These are phyloP conservation scores for Fusarium tupiense DNA, from an alignment of 2,329 filamentous ascomycete genomes.

Conservation along the genomic window DNA sequence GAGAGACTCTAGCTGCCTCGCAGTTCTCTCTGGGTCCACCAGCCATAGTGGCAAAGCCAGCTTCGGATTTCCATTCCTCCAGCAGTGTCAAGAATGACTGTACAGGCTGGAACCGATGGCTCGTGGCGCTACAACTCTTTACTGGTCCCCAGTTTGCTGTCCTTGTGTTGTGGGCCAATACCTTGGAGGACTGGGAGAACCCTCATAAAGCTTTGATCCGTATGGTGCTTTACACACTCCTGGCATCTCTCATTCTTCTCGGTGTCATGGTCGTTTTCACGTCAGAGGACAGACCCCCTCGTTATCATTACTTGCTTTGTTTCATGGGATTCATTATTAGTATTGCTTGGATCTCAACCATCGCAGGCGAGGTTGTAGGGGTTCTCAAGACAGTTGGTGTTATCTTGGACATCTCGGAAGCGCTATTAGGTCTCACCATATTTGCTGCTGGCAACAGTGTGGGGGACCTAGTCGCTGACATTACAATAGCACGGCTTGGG, in stretches of 20 bases:
- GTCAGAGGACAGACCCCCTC: slow-evolving; percentile 71
- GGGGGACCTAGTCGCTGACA: slow-evolving; percentile 92
- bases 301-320: slow-evolving; percentile 81
- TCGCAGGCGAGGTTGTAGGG: slow-evolving; percentile 94
- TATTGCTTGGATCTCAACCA: slow-evolving; percentile 95
- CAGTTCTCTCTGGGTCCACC: slow-evolving; percentile 36
- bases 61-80: slow-evolving; percentile 47
- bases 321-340: slow-evolving; percentile 91
- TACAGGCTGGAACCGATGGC: slow-evolving; percentile 88
- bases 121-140: slow-evolving; percentile 85
- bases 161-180: slow-evolving; percentile 78
- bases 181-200: slow-evolving; percentile 65
- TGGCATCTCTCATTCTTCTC: slow-evolving; percentile 75
- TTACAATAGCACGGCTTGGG: slow-evolving; percentile 91
- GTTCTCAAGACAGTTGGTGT: slow-evolving; percentile 93
- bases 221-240: slow-evolving; percentile 70
- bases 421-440: slow-evolving; percentile 91
- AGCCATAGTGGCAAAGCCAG: slow-evolving; percentile 43
- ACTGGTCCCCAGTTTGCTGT: slow-evolving; percentile 86
- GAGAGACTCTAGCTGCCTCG: slow-evolving; percentile 33
- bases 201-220: slow-evolving; percentile 62
- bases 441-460: slow-evolving; percentile 97
- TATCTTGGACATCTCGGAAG: slow-evolving; percentile 91
- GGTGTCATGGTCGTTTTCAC: slow-evolving; percentile 75
- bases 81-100: slow-evolving; percentile 51